Base-by-base conservation (phyloP, 2,329 filamentous ascomycete genomes). In the Pseudodiploospora longispora region DNA sequence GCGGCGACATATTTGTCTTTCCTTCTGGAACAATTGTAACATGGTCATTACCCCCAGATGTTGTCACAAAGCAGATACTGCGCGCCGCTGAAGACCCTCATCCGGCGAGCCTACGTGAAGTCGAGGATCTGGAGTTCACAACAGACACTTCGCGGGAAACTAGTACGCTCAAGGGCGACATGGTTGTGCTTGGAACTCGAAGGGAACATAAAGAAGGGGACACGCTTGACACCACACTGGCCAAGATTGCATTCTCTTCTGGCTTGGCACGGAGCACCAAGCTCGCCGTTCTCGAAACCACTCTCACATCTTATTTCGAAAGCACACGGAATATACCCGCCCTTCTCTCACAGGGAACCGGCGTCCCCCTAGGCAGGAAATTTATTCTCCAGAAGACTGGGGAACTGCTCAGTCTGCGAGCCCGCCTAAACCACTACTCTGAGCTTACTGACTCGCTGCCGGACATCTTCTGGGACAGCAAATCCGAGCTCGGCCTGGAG, bases 241-340 rank as follows among this genome's bases (percentile, higher is more conserved):
- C 90, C 54, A 96, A 97, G 61, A 91, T 97, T 50, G 93, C 93
- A 36, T 97, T 97, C 64, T 96, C 91, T 0, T 96, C 89, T 1
- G 91, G 91, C 2, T 76, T 98, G 7, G 91, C 93, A 5, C 78
- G 93, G 43, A 93, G 85, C 56, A 96, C 93, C 5, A 97, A 97
- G 63, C 77, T 98, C 9, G 91, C 89, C 33, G 88, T 95, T 3
- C 76, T 98, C 27, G 93, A 98, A 65, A 85, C 80, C 41, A 78
- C 87, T 33, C 74, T 97, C 10, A 82, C 79, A 35, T 78, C 81
- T 42, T 97, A 97, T 66, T 90, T 97, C 55, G 81, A 89, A 56
- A 88, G 84, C 41, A 96, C 90, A 1, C 81, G 87, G 48, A 74
- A 78, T 42, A 95, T 96, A 49, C 87, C 91, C 6, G 80, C 79